Evolutionary conservation across 352 stramenopile species (phyloP).

Genomic region (Phytophthora foliorum): DNA sequence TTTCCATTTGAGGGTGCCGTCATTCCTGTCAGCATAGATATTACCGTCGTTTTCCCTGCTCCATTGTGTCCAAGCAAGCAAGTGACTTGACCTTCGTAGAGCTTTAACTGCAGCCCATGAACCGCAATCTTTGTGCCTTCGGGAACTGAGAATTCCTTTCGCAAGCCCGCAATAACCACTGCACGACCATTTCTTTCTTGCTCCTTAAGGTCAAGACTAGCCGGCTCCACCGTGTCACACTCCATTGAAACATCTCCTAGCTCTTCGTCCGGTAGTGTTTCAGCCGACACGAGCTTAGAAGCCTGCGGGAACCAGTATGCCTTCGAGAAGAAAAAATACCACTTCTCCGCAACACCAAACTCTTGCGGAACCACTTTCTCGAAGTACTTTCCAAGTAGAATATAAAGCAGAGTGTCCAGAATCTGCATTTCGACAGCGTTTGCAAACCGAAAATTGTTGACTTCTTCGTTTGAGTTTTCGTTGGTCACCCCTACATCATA

Average conservation of each 20-base stretch:
- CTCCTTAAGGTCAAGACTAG: conserved; percentile 50
- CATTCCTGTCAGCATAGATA: conserved; percentile 88
- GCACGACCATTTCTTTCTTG: conserved; percentile 66
- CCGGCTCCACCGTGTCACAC: conserved; percentile 31
- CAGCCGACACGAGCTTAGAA: conserved; percentile 27
- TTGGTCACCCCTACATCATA: conserved; percentile 51
- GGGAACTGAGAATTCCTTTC: conserved; percentile 81
- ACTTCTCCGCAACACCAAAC: conserved; percentile 90
- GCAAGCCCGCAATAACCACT: conserved; percentile 67
- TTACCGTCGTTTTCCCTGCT: conserved; percentile 92
- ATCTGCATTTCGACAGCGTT: conserved; percentile 86
- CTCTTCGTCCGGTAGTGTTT: conserved; percentile 43
- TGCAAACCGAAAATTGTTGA: conserved; percentile 65
- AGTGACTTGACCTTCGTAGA: conserved; percentile 96
- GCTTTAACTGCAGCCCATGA: conserved; percentile 77
- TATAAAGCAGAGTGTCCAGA: conserved; percentile 92
- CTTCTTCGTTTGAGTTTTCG: conserved; percentile 46
- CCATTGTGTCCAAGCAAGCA: conserved; percentile 97
- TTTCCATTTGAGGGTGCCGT: conserved; percentile 62
- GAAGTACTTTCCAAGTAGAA: conserved; percentile 89
- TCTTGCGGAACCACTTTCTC: conserved; percentile 94
- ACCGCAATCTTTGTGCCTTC: conserved; percentile 88
- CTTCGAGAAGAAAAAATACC: conserved; percentile 90
- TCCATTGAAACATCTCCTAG: neutral
- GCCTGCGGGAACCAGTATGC: conserved; percentile 68